Evolutionary conservation across 208 protist genomes (phyloP), one percentile per base, ranked within the genome.

Genomic region (Leishmania arabica): DNA sequence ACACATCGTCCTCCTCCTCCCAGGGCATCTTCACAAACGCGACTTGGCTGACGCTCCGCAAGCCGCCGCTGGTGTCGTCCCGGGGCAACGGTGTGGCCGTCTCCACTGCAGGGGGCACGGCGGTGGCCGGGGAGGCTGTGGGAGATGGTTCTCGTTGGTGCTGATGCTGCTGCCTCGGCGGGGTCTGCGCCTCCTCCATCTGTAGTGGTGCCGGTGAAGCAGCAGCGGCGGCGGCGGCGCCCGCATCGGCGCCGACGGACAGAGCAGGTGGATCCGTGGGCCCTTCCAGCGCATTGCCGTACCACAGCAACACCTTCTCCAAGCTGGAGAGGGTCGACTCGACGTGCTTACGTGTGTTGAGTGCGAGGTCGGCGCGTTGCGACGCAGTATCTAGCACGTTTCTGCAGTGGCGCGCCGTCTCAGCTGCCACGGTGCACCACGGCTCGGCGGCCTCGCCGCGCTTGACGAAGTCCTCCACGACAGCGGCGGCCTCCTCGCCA

Each of bases 21-120:
- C 92, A 97, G n/a, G 92, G 93, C 93, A 97, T 97, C 58, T 89
- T 87, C 13, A 88, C 86, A 78, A 97, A 97, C 53, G 89, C 86
- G 37, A 96, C 62, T 31, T 70, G 56, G 27, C 47, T 58, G 45
- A 40, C n/a, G 56, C 74, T 75, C 4, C 37, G 42, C 6, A 27
- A 31, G 21, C 21, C 74, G 15, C 73, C 80, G 24, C 42, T n/a
- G 40, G 68, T 47, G 68, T 7, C 11, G n/a, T 51, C 9, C 51
- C 2, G 34, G 7, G 34, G 71, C 3, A 47, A 21, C 11, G 65
- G 37, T 21, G 66, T 5, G 49, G 40, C 53, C 72, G 40, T 15
- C 64, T 51, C 21, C 24, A 34, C 51, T 34, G 65, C 54, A n/a
- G 58, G 13, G 49, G 45, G 69, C 6, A 7, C 3, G 13, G 69